Percentiles rank a stretch among this genome's conserved stretches.
These are phyloP conservation scores for Candida boidinii DNA, from an alignment of 805 yeast genomes.

Conservation along the genomic window DNA sequence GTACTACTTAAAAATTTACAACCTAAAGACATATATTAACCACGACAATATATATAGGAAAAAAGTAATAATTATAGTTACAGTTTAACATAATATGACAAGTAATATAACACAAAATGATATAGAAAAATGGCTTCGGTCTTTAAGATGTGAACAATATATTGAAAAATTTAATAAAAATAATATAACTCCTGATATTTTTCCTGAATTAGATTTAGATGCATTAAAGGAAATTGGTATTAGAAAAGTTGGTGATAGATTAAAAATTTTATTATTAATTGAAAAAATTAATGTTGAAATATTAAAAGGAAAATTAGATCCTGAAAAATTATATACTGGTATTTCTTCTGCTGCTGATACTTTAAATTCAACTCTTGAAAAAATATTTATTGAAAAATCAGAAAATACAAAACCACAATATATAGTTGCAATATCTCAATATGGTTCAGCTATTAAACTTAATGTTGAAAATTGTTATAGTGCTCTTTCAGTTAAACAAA, in stretches of 20 bases:
- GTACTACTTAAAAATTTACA: no score
- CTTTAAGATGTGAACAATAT: conserved; percentile 20
- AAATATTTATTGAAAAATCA: conserved; percentile 1
- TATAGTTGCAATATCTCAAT: conserved; percentile 50
- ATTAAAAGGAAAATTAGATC: no score
- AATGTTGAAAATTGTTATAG: conserved; percentile 74
- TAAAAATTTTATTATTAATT: conserved; percentile 56
- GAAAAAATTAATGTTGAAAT: conserved; percentile 34
- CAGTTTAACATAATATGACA: no score
- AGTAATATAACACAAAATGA: no score
- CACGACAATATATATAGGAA: no score
- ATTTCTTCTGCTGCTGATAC: conserved; percentile 12
- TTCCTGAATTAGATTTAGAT: conserved; percentile 51
- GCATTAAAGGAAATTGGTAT: conserved; percentile 70
- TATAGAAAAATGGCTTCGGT: conserved; percentile 7
- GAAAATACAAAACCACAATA: not conserved
- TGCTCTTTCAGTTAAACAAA: conserved; percentile 68
- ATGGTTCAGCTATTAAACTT: conserved; percentile 61
- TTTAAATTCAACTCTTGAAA: conserved; percentile 5
- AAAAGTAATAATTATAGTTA: no score
- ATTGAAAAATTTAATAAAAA: conserved; percentile 27
- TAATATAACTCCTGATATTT: conserved; percentile 47
- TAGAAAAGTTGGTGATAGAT: conserved; percentile 73
- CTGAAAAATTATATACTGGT: conserved; percentile 12
- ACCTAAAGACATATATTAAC: no score